Base-by-base conservation (phyloP, 352 stramenopile species). In the Blastocystis sp. region DNA sequence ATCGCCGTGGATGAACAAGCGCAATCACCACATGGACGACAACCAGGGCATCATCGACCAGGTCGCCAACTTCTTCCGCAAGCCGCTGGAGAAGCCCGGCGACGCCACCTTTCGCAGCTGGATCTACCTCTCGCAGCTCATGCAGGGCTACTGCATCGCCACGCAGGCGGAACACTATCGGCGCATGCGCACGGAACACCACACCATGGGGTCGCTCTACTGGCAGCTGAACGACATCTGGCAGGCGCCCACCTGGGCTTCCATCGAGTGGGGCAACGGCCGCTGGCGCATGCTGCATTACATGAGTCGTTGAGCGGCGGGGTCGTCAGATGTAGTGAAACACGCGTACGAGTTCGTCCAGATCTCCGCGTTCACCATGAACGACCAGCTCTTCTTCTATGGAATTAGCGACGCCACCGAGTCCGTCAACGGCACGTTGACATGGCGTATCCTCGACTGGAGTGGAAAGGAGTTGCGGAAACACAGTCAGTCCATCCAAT, bases 201-300 rank as follows among this genome's bases (percentile, higher is more conserved):
- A 79, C 49, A 79, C 69, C 2, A 79, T 79, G 69, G 69, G 69
- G 24, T 65, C 69, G 53, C 38, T 79, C 9, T 79, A 94, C 85
- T 94, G 91, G 91, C 91, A 94, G 75, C 87, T 94, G 18, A 93
- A 94, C 87, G 91, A 94, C 64, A 91, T 94, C 71, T 94, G 91
- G 91, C 89, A 92, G 84, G 91, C 91, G 8, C 93, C 91, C 49
- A 93, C 90, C 84, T 94, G 91, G 91, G 93, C 91, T 27, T 93
- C 91, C 61, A 91, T 94, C 44, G 91, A 94, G 86, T 79, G 38
- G 34, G 53, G 53, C 18, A 79, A 42, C 29, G 34, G 48, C 21
- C 16, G 69, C 3, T 79, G 69, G 69, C 48, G 53, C 8, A 65
- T 65, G 53, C 53, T 79, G 34, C 69, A 79, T 29, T 79, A 79